Conservation (phyloP, 2,329 filamentous ascomycete species). For the Colletotrichum kahawae region DNA sequence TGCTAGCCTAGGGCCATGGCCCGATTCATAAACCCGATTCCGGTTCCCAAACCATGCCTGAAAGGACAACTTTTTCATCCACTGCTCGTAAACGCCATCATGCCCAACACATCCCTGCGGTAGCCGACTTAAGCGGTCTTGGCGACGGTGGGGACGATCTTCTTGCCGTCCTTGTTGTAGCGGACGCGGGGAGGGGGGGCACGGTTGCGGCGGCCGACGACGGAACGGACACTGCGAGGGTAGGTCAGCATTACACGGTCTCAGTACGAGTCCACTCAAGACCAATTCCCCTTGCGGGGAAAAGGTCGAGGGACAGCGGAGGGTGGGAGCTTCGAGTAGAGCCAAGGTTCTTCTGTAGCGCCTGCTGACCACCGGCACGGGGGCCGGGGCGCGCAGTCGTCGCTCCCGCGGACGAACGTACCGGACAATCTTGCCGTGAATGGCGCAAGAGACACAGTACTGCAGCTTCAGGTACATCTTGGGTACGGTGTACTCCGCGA, state of each 20-base stretch:
- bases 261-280: slow-evolving; percentile 11
- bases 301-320: neutral
- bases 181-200: slow-evolving; percentile 95
- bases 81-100: slow-evolving; percentile 9
- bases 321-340: slow-evolving; percentile 39
- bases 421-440: slow-evolving; percentile 99
- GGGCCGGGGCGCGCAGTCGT: slow-evolving; percentile 53
- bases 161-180: slow-evolving; percentile 99
- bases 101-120: neutral
- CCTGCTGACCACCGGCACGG: slow-evolving; percentile 41
- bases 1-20: slow-evolving; percentile 22
- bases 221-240: slow-evolving; percentile 84
- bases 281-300: neutral
- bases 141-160: slow-evolving; percentile 85
- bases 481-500: slow-evolving; percentile 98
- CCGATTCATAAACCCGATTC: slow-evolving; percentile 22
- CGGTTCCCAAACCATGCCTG: slow-evolving; percentile 22
- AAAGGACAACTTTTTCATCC: slow-evolving; percentile 23
- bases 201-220: slow-evolving; percentile 97
- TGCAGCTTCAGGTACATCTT: slow-evolving; percentile 99
- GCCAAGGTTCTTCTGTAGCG: slow-evolving; percentile 67
- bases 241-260: slow-evolving; percentile 42
- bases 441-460: slow-evolving; percentile 99
- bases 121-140: slow-evolving; percentile 53
- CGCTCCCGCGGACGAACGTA: slow-evolving; percentile 73